These are phyloP conservation scores for Aspergillus carlsbadensis DNA, from an alignment of 495 filamentous ascomycete species.

Conservation along the genomic window DNA sequence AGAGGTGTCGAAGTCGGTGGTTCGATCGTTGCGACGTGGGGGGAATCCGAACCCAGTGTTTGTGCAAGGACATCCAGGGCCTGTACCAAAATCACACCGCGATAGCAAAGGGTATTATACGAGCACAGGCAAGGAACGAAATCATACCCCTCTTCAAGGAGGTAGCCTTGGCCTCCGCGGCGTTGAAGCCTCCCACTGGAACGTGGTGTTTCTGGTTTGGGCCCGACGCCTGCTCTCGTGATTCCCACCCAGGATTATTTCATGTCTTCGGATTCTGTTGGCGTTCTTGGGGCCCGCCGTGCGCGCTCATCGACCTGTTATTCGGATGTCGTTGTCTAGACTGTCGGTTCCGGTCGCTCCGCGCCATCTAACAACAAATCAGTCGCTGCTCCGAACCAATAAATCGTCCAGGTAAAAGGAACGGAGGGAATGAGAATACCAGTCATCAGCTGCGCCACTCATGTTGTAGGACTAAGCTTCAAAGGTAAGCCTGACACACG, in stretches of 20 bases:
- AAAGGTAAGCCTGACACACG: neutral
- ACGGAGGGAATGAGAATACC: constrained; percentile 5
- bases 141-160: constrained; percentile 38
- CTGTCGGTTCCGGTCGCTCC: constrained; percentile 40
- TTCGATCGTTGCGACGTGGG: constrained; percentile 1
- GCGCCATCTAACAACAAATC: constrained; percentile 36
- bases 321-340: constrained; percentile 37
- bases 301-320: constrained; percentile 31
- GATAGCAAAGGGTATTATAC: neutral
- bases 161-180: constrained; percentile 40
- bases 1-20: constrained; percentile 2
- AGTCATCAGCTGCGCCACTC: constrained; percentile 13
- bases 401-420: neutral
- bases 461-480: constrained; percentile 14
- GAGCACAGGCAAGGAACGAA: neutral
- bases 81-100: constrained; percentile 13
- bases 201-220: constrained; percentile 42
- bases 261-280: constrained; percentile 14
- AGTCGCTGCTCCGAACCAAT: neutral
- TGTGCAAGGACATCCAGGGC: constrained; percentile 24
- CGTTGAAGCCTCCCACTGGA: constrained; percentile 48
- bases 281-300: constrained; percentile 32
- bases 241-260: constrained; percentile 28
- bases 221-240: constrained; percentile 21
- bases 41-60: neutral